Base-by-base conservation (phyloP, 2,329 filamentous ascomycete species). In the Seiridium unicorne region DNA sequence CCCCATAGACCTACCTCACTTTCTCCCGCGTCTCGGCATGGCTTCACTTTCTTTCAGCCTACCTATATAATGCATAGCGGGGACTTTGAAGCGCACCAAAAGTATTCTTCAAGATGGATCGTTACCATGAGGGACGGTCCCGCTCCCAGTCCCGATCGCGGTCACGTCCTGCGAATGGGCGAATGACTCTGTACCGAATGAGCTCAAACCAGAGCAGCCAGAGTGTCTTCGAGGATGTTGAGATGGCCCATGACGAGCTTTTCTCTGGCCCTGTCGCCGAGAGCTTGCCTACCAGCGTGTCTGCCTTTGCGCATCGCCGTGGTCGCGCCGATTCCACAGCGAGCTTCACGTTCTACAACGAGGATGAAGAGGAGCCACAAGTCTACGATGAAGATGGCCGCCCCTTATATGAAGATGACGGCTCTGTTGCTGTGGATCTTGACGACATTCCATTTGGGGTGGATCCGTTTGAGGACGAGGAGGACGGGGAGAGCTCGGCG, bases 241-340 rank as follows among this genome's bases (percentile, higher is more conserved):
- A 97, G 74, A 98, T 99, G 95, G 94, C 95, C 26, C 92, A 96
- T 56, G 92, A 97, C 73, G 94, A 98, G 83, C 85, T 96, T 53
- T 99, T 94, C 76, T 89, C 94, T 32, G 95, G 95, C 5, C 95
- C 94, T 5, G 88, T 97, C 70, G 93, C 93, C 58, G 95, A 99
- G 78, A 97, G 93, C 71, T 85, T 99, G n/a, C 95, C 95, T 1
- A 95, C 92, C 9, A 97, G 93, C 71, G 84, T 93, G 42, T 93
- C 92, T n/a, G 90, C 92, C 38, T 99, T 99, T 73, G 89, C 88
- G 53, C 93, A 97, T 74, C 91, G 92, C 61, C 86, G 93, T 61
- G 81, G 82, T 44, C 87, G 94, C 68, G 88, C 92, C 66, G 91
- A 93, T 70, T 98, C 94, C 11, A 92, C 84, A 5, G 81, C 93